A percentile compares a stretch with the other conserved stretches of the same genome.
Evolutionary conservation across 306 rosid genomes (phyloP).

Genomic region (Fragaria iinumae): DNA sequence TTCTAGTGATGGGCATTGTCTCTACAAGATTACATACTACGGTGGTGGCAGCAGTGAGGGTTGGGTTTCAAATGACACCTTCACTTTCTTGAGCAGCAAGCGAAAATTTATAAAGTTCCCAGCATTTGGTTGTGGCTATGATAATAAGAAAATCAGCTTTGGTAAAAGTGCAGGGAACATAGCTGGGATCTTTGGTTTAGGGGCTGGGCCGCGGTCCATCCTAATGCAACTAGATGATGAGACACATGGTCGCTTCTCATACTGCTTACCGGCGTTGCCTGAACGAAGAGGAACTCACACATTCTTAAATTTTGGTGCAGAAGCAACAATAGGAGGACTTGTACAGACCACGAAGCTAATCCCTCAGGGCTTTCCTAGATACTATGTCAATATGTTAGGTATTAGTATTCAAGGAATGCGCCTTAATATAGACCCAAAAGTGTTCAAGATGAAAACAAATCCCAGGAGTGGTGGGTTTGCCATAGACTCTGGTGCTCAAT

Average conservation of each 20-base stretch:
- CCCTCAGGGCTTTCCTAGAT: not conserved
- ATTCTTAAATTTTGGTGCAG: not conserved
- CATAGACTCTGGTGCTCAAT: not conserved
- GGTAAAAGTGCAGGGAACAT: not conserved
- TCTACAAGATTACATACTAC: not conserved
- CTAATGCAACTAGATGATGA: not conserved
- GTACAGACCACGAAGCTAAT: not conserved
- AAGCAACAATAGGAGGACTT: not conserved
- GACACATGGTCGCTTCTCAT: not conserved
- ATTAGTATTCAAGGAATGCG: not conserved
- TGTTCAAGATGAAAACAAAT: not conserved
- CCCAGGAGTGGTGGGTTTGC: not conserved
- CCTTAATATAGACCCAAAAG: not conserved
- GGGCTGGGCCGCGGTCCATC: not conserved
- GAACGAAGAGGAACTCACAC: not conserved
- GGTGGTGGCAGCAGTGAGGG: not conserved
- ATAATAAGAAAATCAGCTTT: not conserved
- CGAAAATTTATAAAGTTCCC: not conserved
- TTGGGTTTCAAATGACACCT: conserved; percentile 3
- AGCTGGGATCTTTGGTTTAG: not conserved
- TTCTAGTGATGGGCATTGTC: not conserved
- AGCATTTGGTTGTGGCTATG: not conserved
- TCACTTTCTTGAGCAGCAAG: not conserved
- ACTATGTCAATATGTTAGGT: not conserved
- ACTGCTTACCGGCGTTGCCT: not conserved